phyloP scores from a whole-genome alignment of 2,329 filamentous ascomycete species.

The Trichoderma atroviride region DNA sequence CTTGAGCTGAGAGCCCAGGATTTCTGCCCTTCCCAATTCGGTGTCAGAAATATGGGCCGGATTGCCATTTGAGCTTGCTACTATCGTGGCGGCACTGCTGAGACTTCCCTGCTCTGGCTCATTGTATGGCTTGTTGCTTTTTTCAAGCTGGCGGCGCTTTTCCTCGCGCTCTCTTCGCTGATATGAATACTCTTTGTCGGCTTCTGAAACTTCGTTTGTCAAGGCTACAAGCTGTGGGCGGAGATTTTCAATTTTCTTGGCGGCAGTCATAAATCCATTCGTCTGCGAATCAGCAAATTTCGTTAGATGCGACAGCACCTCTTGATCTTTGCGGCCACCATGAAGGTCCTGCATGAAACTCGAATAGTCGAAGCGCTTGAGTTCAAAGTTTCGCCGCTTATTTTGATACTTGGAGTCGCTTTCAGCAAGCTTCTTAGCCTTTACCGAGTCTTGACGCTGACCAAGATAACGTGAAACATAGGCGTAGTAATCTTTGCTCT shows the following conservation, averaged over 20 bases:
- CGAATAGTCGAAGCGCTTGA: constrained; percentile 98
- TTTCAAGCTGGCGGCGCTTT: constrained; percentile 86
- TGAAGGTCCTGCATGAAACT: constrained; percentile 99
- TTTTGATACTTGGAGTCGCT: constrained; percentile 96
- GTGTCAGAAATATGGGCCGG: constrained; percentile 61
- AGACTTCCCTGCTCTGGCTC: constrained; percentile 66
- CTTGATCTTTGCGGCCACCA: constrained; percentile 96
- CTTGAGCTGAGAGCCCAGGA: constrained; percentile 67
- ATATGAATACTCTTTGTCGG: constrained; percentile 95
- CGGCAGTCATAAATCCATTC: constrained; percentile 75
- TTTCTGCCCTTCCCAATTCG: constrained; percentile 70
- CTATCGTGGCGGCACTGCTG: constrained; percentile 39
- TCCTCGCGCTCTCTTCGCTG: constrained; percentile 94
- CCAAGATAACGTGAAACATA: constrained; percentile 96
- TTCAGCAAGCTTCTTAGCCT: constrained; percentile 94
- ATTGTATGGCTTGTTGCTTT: constrained; percentile 73
- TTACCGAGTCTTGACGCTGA: constrained; percentile 90
- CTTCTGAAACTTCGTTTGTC: constrained; percentile 83
- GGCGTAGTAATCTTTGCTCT: constrained; percentile 97
- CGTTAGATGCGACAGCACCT: constrained; percentile 91
- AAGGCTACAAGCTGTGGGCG: constrained; percentile 89
- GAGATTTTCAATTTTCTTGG: constrained; percentile 84
- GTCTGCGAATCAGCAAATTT: constrained; percentile 92
- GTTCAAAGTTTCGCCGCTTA: constrained; percentile 91
- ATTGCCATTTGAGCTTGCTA: constrained; percentile 48